Base-by-base conservation (phyloP, 177 flowering plant species). In the Tripterygium wilfordii region DNA sequence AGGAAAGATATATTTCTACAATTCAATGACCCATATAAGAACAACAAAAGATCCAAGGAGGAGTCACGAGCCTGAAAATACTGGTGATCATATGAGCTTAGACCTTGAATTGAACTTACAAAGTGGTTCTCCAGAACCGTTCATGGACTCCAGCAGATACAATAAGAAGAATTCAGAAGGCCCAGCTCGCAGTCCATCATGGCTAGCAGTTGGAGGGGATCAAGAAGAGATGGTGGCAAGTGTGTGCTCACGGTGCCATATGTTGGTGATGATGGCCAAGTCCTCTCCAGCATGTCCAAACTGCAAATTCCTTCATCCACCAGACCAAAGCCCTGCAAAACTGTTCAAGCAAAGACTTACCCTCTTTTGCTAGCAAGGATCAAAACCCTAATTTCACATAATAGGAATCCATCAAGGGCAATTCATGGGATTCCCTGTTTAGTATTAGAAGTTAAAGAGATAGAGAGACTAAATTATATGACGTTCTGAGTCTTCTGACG, bases 181-280 rank as follows among this genome's bases (percentile, higher is more conserved):
- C n/a, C n/a, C n/a, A n/a, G n/a, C 20, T 26, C 31, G 44, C 35
- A 51, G 17, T 37, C 77, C 68, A 0, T 69, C 80, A 16, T 67
- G 82, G 78, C 39, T 82, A 33, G 63, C 75, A 0, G 45, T 61
- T 1, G 84, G 75, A 38, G 66, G 39, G 17, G 87, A 71, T 24
- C 30, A 39, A 14, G 26, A 63, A 21, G 94, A 86, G 56, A 90
- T 86, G 97, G 64, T 84, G 0, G 85, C 98, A 2, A 74, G 84
- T 0, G 96, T 73, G n/a, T 90, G 98, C 69, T 68, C 62, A 65
- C 48, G 62, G 20, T 90, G 98, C 45, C 86, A 87, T 64, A 78
- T 90, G 90, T 38, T 89, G 63, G 97, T 87, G 23, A 75, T 90
- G 81, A 66, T 90, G 2, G 78, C 79, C 79, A 85, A 78, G 71